Evolutionary conservation across 345 rosid species (phyloP).

Genomic region (Odontarrhena argentea): DNA sequence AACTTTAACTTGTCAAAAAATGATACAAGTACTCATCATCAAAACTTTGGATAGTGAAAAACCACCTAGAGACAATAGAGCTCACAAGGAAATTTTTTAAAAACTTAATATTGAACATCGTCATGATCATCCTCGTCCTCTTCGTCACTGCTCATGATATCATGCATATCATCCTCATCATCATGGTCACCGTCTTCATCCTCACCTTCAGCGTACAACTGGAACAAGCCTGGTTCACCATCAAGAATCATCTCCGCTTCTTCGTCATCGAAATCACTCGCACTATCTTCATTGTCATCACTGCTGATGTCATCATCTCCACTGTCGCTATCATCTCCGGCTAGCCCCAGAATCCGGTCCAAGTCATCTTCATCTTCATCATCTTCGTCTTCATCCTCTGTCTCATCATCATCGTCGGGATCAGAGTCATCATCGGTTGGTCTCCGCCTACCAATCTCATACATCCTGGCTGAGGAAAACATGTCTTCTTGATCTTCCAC

Average conservation of each 20-base stretch:
- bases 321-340: constrained; percentile 72
- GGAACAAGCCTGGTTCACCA: constrained; percentile 51
- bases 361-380: constrained; percentile 72
- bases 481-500: constrained; percentile 96
- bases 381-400: constrained; percentile 91
- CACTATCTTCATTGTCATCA: constrained; percentile 65
- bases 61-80: constrained; percentile 16
- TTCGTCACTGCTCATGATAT: constrained; percentile 78
- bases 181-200: constrained; percentile 61
- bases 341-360: constrained; percentile 67
- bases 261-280: constrained; percentile 62
- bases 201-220: constrained; percentile 48
- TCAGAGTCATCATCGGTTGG: constrained; percentile 97
- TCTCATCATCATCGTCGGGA: constrained; percentile 93
- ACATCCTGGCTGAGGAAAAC: constrained; percentile 87
- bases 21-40: constrained; percentile 28
- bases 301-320: constrained; percentile 72
- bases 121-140: constrained; percentile 73
- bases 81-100: not conserved
- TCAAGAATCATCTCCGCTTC: constrained; percentile 58
- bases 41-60: constrained; percentile 33
- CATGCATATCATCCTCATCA: constrained; percentile 64
- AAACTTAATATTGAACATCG: constrained; percentile 48
- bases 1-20: not conserved
- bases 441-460: constrained; percentile 89